Percentiles rank a stretch among this genome's conserved stretches.
Conservation (phyloP, 768 basidiomycete species). For the Kwoniella europaea region DNA sequence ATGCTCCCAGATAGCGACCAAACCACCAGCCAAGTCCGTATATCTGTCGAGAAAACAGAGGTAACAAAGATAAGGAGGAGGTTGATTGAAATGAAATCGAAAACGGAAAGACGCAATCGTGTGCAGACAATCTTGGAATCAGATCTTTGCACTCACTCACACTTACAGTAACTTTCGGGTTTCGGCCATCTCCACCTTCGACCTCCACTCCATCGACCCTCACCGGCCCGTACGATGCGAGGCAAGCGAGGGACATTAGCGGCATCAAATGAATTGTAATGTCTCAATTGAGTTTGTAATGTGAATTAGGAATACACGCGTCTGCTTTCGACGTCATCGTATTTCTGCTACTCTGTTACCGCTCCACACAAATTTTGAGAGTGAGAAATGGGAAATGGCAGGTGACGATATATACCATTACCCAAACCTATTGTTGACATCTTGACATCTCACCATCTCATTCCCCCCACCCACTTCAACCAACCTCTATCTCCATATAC, state of each 20-base stretch:
- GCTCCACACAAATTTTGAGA: slow-evolving; percentile 12
- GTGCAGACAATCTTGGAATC: background rate
- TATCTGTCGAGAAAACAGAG: background rate
- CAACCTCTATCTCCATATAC: too few relatives aligned
- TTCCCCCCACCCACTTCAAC: background rate
- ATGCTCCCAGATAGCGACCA: background rate
- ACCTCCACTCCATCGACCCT: background rate
- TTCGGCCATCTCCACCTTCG: background rate
- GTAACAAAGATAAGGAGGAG: background rate
- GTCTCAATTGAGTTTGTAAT: background rate
- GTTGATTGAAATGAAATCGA: background rate
- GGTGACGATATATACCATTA: background rate
- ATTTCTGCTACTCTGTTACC: background rate
- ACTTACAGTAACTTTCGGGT: background rate
- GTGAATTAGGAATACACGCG: background rate
- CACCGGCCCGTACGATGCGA: background rate
- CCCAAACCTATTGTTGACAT: background rate
- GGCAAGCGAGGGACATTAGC: slow-evolving; percentile 3
- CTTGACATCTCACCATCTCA: background rate
- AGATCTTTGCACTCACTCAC: background rate
- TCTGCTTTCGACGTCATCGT: slow-evolving; percentile 19
- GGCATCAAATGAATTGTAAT: background rate
- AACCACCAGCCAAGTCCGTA: background rate
- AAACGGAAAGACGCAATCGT: background rate
- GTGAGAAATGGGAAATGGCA: background rate